These are phyloP conservation scores for Venturia aucupariae DNA, from an alignment of 2,329 filamentous ascomycete genomes.

Conservation along the genomic window DNA sequence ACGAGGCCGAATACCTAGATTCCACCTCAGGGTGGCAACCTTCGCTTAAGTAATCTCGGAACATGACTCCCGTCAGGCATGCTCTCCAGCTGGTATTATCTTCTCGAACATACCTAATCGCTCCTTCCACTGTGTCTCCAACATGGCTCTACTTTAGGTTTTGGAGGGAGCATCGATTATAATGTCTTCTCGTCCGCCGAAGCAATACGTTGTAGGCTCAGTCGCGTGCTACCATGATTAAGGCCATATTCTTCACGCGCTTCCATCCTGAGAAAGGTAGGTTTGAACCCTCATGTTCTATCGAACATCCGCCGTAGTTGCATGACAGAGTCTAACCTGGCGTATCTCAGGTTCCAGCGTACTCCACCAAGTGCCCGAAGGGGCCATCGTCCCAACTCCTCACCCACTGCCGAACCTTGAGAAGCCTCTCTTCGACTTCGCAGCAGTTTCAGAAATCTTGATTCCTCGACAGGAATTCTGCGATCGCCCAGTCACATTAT, in stretches of 20 bases:
- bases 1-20: too few relatives aligned
- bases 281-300: neutral
- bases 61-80: neutral
- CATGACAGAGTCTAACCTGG: neutral
- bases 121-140: neutral
- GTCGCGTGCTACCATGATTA: slow-evolving; percentile 39
- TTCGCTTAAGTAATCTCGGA: neutral
- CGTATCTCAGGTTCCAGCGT: slow-evolving; percentile 47
- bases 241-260: slow-evolving; percentile 57
- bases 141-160: neutral
- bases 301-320: neutral
- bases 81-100: neutral
- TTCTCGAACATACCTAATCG: neutral
- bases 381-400: slow-evolving; percentile 41
- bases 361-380: slow-evolving; percentile 55
- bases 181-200: neutral
- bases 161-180: neutral
- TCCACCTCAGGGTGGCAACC: too few relatives aligned
- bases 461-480: slow-evolving; percentile 93
- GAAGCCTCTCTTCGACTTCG: slow-evolving; percentile 70
- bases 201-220: neutral
- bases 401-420: slow-evolving; percentile 4
- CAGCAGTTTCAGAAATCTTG: slow-evolving; percentile 80
- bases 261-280: slow-evolving; percentile 48
- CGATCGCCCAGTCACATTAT: slow-evolving; percentile 77